phyloP scores from a whole-genome alignment of 2,329 filamentous ascomycete species.

The Colletotrichum navitas region DNA sequence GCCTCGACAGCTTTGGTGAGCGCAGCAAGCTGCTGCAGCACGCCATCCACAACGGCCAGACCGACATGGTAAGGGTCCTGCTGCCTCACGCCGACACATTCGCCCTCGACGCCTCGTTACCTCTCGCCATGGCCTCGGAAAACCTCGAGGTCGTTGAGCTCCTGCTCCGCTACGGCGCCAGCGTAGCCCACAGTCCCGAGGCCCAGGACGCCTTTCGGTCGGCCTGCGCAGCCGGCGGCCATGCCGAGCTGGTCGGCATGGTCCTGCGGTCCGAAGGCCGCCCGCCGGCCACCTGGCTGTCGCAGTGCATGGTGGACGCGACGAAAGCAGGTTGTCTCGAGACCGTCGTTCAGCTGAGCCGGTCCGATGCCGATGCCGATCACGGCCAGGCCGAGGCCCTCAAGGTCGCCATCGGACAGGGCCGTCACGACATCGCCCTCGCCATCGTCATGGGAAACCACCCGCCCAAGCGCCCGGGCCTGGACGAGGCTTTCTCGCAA shows the following conservation, averaged over 20 bases:
- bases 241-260: conserved; percentile 61
- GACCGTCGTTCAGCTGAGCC: conserved; percentile 64
- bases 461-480: conserved; percentile 61
- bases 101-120: conserved; percentile 63
- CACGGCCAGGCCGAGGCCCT: conserved; percentile 66
- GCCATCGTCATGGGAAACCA: conserved; percentile 66
- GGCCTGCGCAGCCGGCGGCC: conserved; percentile 60
- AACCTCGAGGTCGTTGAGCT: conserved; percentile 60
- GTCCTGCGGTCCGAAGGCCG: conserved; percentile 63
- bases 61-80: conserved; percentile 67
- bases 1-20: conserved; percentile 62
- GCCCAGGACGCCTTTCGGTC: conserved; percentile 67
- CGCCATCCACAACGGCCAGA: conserved; percentile 63
- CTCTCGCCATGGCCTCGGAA: conserved; percentile 60
- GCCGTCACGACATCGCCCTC: conserved; percentile 66
- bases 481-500: conserved; percentile 64
- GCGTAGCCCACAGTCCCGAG: conserved; percentile 51
- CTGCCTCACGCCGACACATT: conserved; percentile 65
- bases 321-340: conserved; percentile 62
- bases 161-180: conserved; percentile 64
- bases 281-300: conserved; percentile 58
- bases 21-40: conserved; percentile 64
- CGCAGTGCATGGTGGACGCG: conserved; percentile 66
- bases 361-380: conserved; percentile 66
- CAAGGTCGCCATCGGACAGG: conserved; percentile 61